Evolutionary conservation across 495 filamentous ascomycete species (phyloP).

Genomic region (Extremus antarcticus): DNA sequence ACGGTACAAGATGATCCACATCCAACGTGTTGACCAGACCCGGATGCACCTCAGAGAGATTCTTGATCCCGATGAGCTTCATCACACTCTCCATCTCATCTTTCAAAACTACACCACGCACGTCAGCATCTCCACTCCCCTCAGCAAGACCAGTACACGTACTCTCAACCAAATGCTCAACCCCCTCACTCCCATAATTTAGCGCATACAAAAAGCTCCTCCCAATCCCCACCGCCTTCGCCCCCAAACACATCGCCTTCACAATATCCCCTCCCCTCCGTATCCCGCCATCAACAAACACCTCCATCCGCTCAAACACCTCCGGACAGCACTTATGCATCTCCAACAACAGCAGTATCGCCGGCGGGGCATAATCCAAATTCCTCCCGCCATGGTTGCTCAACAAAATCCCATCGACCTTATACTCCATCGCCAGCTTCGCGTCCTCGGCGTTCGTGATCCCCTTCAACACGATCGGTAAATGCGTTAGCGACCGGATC

Average conservation of each 20-base stretch:
- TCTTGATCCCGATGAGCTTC: constrained; percentile 63
- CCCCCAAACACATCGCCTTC: constrained; percentile 20
- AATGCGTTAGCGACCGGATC: constrained; percentile 33
- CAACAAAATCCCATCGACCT: constrained; percentile 48
- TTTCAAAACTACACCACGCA: constrained; percentile 47
- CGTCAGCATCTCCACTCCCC: neutral
- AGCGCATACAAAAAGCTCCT: constrained; percentile 19
- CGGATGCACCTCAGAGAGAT: constrained; percentile 48
- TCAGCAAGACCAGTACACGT: neutral
- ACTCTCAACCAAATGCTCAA: constrained; percentile 19
- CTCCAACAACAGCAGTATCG: constrained; percentile 54
- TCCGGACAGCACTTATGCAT: constrained; percentile 47
- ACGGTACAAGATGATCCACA: constrained; percentile 13
- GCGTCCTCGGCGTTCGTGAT: constrained; percentile 53
- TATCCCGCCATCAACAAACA: constrained; percentile 48
- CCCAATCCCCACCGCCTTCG: constrained; percentile 20
- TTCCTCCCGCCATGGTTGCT: constrained; percentile 62
- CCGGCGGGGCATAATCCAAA: constrained; percentile 51
- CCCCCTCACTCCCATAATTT: constrained; percentile 18
- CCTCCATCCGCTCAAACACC: constrained; percentile 49
- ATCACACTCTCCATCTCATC: constrained; percentile 70
- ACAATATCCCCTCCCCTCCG: constrained; percentile 19
- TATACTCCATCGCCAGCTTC: constrained; percentile 39
- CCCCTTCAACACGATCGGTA: constrained; percentile 54
- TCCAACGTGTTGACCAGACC: constrained; percentile 17